Percentiles rank a stretch among this genome's conserved stretches.
phyloP scores from a whole-genome alignment of 768 basidiomycete species.

The Gloeostereum incarnatum region DNA sequence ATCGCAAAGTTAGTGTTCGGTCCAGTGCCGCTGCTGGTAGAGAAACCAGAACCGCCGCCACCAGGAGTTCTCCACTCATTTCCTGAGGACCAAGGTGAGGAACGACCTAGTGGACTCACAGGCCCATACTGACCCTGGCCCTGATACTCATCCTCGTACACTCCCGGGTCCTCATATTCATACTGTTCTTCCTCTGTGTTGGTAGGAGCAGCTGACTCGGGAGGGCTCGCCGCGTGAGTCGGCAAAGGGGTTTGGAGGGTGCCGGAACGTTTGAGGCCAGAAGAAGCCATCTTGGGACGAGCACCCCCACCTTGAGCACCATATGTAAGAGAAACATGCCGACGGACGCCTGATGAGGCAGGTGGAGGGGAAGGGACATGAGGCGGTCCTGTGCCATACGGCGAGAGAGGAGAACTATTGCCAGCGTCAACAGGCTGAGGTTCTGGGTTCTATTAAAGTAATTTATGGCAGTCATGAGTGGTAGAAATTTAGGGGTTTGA shows the following conservation, averaged over 20 bases:
- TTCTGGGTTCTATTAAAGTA: no score
- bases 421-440: not conserved
- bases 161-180: slow-evolving; percentile 42
- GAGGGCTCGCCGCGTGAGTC: slow-evolving; percentile 26
- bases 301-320: slow-evolving; percentile 46
- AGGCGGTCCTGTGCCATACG: slow-evolving; percentile 40
- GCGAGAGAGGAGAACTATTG: slow-evolving; percentile 45
- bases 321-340: slow-evolving; percentile 75
- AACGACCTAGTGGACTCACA: slow-evolving; percentile 50
- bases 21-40: slow-evolving; percentile 14
- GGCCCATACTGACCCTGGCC: slow-evolving; percentile 34
- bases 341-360: slow-evolving; percentile 59
- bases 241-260: slow-evolving; percentile 55
- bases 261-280: slow-evolving; percentile 65
- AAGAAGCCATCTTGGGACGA: slow-evolving; percentile 34
- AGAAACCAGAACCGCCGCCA: slow-evolving; percentile 20
- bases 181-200: slow-evolving; percentile 43
- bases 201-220: slow-evolving; percentile 16
- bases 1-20: slow-evolving; percentile 30
- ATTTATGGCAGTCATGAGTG: not conserved
- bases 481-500: slow-evolving; percentile 10
- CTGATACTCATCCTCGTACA: slow-evolving; percentile 53
- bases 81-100: slow-evolving; percentile 57
- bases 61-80: slow-evolving; percentile 53
- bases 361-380: slow-evolving; percentile 65